Conservation (phyloP, 2,329 filamentous ascomycete genomes). For the Hymenoscyphus salicellus region DNA sequence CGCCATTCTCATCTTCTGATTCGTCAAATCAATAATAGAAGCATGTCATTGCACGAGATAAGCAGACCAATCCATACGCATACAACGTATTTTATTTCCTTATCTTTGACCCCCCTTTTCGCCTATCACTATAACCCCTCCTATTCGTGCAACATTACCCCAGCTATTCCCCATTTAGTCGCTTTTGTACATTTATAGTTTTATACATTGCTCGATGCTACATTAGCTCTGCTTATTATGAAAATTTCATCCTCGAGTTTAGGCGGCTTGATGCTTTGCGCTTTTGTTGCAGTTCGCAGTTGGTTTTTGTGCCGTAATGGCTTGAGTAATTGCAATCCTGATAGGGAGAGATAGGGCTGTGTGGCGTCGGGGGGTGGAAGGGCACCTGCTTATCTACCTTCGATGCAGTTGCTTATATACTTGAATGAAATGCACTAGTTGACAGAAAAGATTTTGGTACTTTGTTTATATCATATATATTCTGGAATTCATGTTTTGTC, state of each 20-base stretch:
- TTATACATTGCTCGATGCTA: too few species aligned
- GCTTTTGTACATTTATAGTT: background rate
- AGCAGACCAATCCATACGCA: background rate
- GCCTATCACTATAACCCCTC: background rate
- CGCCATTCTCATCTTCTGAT: background rate
- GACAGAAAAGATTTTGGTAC: too few species aligned
- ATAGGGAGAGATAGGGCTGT: background rate
- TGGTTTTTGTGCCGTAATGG: conserved; percentile 27
- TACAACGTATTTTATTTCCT: background rate
- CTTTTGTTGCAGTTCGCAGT: conserved; percentile 28
- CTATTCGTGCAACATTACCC: conserved; percentile 2
- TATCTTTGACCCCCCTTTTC: conserved; percentile 13
- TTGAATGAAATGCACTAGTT: too few species aligned
- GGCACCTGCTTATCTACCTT: background rate
- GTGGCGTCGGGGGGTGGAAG: background rate
- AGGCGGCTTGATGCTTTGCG: background rate
- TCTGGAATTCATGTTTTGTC: too few species aligned
- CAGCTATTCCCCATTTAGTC: background rate
- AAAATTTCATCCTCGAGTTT: background rate
- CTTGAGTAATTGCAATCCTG: conserved; percentile 4
- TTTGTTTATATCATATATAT: too few species aligned
- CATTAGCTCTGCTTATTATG: too few species aligned
- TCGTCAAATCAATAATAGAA: background rate
- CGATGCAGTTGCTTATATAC: too few species aligned
- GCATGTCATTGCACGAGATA: conserved; percentile 19